Conservation (phyloP, 441 rosid genomes). For the Corymbia calophylla region DNA sequence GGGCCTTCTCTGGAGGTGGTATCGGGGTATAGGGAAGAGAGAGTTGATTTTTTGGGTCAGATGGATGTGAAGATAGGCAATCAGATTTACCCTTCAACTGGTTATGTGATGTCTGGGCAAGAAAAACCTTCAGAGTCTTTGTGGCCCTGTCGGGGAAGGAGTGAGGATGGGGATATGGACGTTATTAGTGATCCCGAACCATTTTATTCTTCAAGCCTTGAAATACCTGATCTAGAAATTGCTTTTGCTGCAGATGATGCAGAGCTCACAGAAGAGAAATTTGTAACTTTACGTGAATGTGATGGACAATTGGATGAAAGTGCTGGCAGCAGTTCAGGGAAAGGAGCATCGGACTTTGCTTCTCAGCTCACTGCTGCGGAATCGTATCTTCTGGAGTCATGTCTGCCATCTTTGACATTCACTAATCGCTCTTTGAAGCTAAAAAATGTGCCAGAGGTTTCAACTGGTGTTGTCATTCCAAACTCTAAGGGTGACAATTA, state of each 20-base stretch:
- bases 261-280: conserved; percentile 7
- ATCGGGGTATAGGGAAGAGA: background rate
- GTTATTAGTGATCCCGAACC: background rate
- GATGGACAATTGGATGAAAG: conserved; percentile 18
- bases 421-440: conserved; percentile 23
- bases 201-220: background rate
- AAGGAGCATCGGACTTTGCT: conserved; percentile 14
- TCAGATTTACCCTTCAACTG: background rate
- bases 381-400: conserved; percentile 1
- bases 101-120: background rate
- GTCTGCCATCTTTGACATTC: conserved; percentile 5
- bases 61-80: background rate
- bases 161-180: background rate
- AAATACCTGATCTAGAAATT: background rate
- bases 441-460: conserved; percentile 16
- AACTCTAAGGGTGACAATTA: conserved; percentile 21
- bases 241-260: background rate
- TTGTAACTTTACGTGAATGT: conserved; percentile 21
- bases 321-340: conserved; percentile 15
- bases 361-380: conserved; percentile 3
- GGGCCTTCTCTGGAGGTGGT: background rate
- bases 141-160: background rate
- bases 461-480: conserved; percentile 19
- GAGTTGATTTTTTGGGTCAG: background rate
- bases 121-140: background rate